Evolutionary conservation across 2,329 filamentous ascomycete genomes (phyloP).

Genomic region (Sarocladium kiliense): DNA sequence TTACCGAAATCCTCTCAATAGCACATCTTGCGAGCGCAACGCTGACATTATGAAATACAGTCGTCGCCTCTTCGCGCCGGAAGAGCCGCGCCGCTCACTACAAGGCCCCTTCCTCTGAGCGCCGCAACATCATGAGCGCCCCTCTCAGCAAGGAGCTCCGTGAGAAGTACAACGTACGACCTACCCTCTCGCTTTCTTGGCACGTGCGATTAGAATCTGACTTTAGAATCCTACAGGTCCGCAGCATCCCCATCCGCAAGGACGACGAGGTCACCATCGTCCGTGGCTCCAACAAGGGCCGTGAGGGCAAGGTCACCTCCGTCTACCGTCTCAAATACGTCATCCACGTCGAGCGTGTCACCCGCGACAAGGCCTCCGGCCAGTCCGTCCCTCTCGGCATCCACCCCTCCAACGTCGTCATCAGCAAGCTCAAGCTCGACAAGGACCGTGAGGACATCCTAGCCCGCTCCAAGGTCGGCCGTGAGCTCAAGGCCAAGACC

Average conservation of each 20-base stretch:
- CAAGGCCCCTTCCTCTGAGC: conserved; percentile 86
- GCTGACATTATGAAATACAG: conserved; percentile 27
- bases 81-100: conserved; percentile 99
- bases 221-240: conserved; percentile 55
- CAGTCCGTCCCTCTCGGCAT: conserved; percentile 93
- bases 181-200: not conserved
- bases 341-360: conserved; percentile 94
- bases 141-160: conserved; percentile 94
- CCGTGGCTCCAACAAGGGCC: conserved; percentile 92
- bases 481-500: conserved; percentile 69
- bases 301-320: conserved; percentile 95
- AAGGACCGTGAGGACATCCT: conserved; percentile 89
- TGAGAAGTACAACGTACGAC: conserved; percentile 95
- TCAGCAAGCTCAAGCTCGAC: conserved; percentile 98
- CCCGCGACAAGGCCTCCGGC: conserved; percentile 95
- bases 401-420: conserved; percentile 93
- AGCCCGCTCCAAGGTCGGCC: conserved; percentile 76
- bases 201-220: not conserved
- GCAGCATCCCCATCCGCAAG: conserved; percentile 95
- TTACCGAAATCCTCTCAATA: conserved; percentile 11
- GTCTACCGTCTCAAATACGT: conserved; percentile 99
- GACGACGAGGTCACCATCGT: conserved; percentile 93
- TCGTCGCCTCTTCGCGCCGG: conserved; percentile 74
- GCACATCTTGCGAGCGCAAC: not conserved
- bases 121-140: conserved; percentile 95